Evolutionary conservation across 2,329 filamentous ascomycete species (phyloP).

Genomic region (Cordyceps fumosorosea): DNA sequence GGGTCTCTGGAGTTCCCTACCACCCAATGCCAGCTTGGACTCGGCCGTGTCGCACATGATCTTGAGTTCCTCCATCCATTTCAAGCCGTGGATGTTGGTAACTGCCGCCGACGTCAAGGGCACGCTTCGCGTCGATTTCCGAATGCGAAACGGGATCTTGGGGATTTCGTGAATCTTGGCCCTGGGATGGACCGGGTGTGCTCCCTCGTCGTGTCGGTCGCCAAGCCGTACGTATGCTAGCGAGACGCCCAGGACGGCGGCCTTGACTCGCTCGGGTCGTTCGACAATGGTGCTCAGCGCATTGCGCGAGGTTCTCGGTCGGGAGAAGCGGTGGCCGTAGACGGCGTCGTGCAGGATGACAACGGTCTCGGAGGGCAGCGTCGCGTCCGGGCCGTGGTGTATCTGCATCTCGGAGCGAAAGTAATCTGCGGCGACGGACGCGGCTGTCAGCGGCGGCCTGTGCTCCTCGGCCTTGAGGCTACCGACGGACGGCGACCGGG

Average conservation of each 20-base stretch:
- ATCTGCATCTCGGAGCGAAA: conserved; percentile 63
- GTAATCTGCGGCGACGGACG: conserved; percentile 57
- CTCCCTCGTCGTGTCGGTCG: conserved; percentile 66
- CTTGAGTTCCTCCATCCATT: conserved; percentile 91
- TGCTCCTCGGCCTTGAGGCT: conserved; percentile 25
- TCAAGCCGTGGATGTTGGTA: conserved; percentile 81
- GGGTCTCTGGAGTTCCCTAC: conserved; percentile 70
- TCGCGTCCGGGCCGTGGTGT: conserved; percentile 45
- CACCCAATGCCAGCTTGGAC: conserved; percentile 66
- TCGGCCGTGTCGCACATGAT: conserved; percentile 78
- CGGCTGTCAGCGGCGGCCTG: conserved; percentile 38
- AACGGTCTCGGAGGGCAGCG: conserved; percentile 53
- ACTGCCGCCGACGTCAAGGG: conserved; percentile 69
- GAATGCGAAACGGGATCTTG: conserved; percentile 72
- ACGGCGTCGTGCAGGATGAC: conserved; percentile 90
- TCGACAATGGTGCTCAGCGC: conserved; percentile 81
- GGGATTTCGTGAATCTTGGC: conserved; percentile 48
- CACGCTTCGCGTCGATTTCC: conserved; percentile 67
- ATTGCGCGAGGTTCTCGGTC: conserved; percentile 68
- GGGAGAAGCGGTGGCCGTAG: conserved; percentile 87
- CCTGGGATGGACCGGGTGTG: conserved; percentile 59
- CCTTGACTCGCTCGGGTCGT: conserved; percentile 83
- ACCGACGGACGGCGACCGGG: conserved; percentile 30
- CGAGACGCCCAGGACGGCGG: conserved; percentile 73
- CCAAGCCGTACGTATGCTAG: conserved; percentile 88